Evolutionary conservation across 441 rosid genomes (phyloP).

Genomic region (Populus hybrid): DNA sequence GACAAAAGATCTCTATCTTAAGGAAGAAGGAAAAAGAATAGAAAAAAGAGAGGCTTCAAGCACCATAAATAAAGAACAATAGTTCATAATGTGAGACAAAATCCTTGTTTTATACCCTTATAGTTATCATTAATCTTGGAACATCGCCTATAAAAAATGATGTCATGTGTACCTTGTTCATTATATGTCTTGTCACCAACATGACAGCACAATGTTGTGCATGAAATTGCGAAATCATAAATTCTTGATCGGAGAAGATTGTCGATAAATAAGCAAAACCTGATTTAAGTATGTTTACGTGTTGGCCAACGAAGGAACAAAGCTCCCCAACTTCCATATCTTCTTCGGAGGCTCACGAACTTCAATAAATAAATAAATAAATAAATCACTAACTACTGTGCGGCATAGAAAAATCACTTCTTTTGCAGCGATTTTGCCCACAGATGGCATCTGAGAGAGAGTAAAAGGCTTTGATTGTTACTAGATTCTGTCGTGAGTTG

Average conservation of each 20-base stretch:
- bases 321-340: neutral
- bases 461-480: neutral
- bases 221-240: neutral
- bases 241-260: neutral
- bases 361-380: too few species aligned
- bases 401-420: too few species aligned
- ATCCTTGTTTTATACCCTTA: too few species aligned
- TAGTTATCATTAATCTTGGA: too few species aligned
- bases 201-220: neutral
- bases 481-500: neutral
- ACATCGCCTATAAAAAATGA: too few species aligned
- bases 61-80: too few species aligned
- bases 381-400: too few species aligned
- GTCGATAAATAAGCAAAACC: neutral
- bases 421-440: neutral
- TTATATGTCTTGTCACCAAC: neutral
- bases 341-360: neutral
- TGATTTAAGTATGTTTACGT: neutral
- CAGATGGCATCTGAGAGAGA: neutral
- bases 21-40: too few species aligned
- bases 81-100: too few species aligned
- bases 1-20: too few species aligned
- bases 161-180: neutral
- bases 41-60: too few species aligned
- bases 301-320: neutral